Percentiles rank a stretch among this genome's conserved stretches.
phyloP scores from a whole-genome alignment of 306 rosid species.

The apple (Malus domestica) region DNA sequence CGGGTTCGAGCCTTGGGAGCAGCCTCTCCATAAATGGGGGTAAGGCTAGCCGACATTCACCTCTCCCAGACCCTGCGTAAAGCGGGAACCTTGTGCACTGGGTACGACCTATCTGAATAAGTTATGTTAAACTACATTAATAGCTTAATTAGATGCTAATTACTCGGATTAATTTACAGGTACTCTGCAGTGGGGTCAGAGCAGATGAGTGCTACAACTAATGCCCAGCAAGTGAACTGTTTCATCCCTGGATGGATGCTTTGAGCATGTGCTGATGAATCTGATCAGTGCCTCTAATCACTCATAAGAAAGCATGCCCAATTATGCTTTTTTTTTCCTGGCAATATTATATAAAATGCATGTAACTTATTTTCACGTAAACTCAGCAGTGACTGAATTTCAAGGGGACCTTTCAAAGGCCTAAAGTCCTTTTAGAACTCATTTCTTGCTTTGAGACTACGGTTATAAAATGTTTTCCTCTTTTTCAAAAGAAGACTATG shows the following conservation, averaged over 20 bases:
- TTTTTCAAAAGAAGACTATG: background rate
- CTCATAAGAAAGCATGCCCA: background rate
- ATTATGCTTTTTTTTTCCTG: constrained; percentile 1
- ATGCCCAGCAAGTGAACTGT: constrained; percentile 64
- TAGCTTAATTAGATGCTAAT: background rate
- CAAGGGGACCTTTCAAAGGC: constrained; percentile 24
- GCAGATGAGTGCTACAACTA: constrained; percentile 54
- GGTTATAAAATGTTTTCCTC: background rate
- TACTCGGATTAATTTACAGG: constrained; percentile 19
- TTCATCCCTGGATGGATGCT: constrained; percentile 95
- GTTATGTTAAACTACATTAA: background rate
- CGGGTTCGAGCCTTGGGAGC: no score
- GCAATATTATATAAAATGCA: constrained; percentile 26
- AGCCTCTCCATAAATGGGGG: no score
- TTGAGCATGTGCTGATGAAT: constrained; percentile 21
- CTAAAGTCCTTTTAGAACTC: background rate
- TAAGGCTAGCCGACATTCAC: no score
- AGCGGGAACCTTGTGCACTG: no score
- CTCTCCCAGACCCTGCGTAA: no score
- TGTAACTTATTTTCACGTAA: constrained; percentile 27
- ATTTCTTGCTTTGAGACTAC: background rate
- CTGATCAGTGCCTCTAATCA: background rate
- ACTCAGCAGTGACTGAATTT: constrained; percentile 33
- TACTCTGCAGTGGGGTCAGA: constrained; percentile 44
- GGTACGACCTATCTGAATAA: background rate